Conservation (phyloP, 805 yeast species). For the Candida patagonica region DNA sequence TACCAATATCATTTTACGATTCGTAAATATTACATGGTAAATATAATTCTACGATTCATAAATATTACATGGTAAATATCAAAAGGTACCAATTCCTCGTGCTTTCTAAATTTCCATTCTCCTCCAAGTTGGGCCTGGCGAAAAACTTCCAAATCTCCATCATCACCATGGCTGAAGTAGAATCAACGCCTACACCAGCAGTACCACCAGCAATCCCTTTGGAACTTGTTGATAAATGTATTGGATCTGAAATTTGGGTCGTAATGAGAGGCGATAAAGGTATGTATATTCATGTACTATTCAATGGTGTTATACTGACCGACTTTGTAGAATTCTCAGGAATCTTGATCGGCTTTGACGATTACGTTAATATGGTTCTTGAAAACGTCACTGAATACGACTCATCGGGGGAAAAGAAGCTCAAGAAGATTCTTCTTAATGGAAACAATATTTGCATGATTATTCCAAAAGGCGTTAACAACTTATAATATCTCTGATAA, state of each 20-base stretch:
- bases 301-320: neutral
- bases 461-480: constrained; percentile 20
- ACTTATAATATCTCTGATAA: neutral
- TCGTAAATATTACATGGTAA: no score
- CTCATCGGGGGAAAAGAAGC: constrained; percentile 21
- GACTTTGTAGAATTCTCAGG: constrained; percentile 74
- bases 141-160: no score
- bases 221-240: constrained; percentile 79
- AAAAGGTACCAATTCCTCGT: no score
- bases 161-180: neutral
- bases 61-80: no score
- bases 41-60: no score
- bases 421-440: constrained; percentile 29
- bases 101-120: no score
- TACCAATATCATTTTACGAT: no score
- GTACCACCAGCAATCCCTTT: constrained; percentile 43
- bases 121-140: no score
- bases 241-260: constrained; percentile 72
- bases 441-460: constrained; percentile 34
- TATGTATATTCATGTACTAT: constrained; percentile 12
- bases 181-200: constrained; percentile 1
- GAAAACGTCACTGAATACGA: constrained; percentile 63
- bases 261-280: constrained; percentile 43
- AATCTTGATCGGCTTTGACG: constrained; percentile 85
- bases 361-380: constrained; percentile 74